Evolutionary conservation across 2,329 filamentous ascomycete genomes (phyloP).

Genomic region (Mariannaea elegans): DNA sequence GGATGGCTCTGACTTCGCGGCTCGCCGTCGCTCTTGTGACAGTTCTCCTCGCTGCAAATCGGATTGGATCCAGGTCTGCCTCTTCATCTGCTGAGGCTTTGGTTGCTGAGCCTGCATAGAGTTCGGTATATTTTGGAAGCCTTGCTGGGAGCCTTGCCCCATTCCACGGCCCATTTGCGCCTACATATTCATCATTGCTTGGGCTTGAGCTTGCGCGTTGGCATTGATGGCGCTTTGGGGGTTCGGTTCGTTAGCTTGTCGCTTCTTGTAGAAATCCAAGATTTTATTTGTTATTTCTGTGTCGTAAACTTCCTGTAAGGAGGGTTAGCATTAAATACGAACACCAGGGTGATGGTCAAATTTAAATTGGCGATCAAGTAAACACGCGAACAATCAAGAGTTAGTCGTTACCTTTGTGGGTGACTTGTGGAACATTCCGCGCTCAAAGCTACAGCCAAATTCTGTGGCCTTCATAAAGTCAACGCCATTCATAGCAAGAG

Average conservation of each 20-base stretch:
- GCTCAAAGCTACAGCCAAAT: slow-evolving; percentile 57
- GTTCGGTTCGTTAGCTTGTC: slow-evolving; percentile 58
- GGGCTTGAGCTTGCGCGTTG: slow-evolving; percentile 53
- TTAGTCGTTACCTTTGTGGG: slow-evolving; percentile 55
- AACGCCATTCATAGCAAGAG: slow-evolving; percentile 53
- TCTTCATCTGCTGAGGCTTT: slow-evolving; percentile 43
- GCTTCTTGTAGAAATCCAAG: slow-evolving; percentile 59
- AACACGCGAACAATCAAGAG: background rate
- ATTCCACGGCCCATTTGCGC: slow-evolving; percentile 61
- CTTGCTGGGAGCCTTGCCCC: slow-evolving; percentile 60
- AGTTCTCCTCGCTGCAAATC: too few relatives aligned
- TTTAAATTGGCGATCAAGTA: background rate
- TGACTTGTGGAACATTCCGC: slow-evolving; percentile 55
- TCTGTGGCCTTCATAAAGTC: slow-evolving; percentile 54
- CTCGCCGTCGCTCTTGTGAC: too few relatives aligned
- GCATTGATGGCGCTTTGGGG: slow-evolving; percentile 60
- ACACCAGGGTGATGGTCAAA: background rate
- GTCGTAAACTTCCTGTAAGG: slow-evolving; percentile 59
- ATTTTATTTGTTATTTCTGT: slow-evolving; percentile 55
- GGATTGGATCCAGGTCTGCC: slow-evolving; percentile 41
- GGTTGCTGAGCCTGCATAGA: slow-evolving; percentile 59
- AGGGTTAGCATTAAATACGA: slow-evolving; percentile 29
- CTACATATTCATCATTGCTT: slow-evolving; percentile 63
- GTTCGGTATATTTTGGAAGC: slow-evolving; percentile 67
- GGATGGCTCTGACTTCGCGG: too few relatives aligned